Evolutionary conservation across 768 basidiomycete species (phyloP), one percentile per base, ranked within the genome.

Genomic region (Pleurotus sapidus): DNA sequence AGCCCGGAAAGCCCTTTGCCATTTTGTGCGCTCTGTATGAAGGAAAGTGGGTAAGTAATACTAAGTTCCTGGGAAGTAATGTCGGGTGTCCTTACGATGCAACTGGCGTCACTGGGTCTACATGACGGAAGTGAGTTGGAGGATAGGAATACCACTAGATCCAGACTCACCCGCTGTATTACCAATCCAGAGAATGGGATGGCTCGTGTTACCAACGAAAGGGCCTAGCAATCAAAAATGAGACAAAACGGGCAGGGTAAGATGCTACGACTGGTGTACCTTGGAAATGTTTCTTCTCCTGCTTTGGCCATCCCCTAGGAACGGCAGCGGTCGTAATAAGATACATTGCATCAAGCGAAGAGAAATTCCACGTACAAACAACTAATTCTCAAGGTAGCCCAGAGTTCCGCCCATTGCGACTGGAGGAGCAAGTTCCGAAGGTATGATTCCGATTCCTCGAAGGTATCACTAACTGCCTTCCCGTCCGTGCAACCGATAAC

Each of bases 151-250:
- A 17, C 5, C 5, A 25, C 27, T 20, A 46, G 0, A 9, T 46
- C 9, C 24, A 17, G 27, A 14, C 8, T 37, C 46, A 74, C 72
- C 74, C 42, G 71, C 72, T 4, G 74, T 76, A 57, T 78, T 78
- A 0, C 75, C 76, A 45, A 78, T 67, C 17, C 77, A 48, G 0
- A 78, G 64, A n/a, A 78, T 59, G 0, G 77, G 76, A 58, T 69
- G 64, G 57, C 74, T 76, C 11, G 76, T 77, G 46, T 74, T 74
- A 9, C 61, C 72, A 9, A 60, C 56, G 56, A 77, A 70, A 5
- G 74, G 72, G 25, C 74, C 75, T 69, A 7, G 24, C 37, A 15
- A 3, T n/a, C 5, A 15, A 12, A 23, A 42, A 17, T 25, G 46
- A 9, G 27, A 40, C n/a, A n/a, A 12, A 14, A 9, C 5, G 12